Conservation (phyloP, 352 stramenopile species). For the Thalassiosira delicatula region DNA sequence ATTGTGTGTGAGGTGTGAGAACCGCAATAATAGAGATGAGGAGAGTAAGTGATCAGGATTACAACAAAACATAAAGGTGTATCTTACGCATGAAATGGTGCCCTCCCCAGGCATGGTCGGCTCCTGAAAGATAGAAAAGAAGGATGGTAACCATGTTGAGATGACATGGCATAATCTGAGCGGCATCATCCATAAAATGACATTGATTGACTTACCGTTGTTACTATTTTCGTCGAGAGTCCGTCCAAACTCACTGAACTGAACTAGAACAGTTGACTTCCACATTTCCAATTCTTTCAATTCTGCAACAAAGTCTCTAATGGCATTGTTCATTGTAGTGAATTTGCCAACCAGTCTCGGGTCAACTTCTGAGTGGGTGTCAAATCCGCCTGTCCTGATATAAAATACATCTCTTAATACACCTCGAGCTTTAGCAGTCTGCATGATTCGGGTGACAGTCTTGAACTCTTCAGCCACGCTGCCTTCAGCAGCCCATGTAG, state of each 20-base stretch:
- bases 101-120: no score
- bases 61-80: no score
- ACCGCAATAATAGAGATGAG: no score
- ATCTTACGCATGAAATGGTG: no score
- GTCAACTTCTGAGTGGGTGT: slow-evolving; percentile 46
- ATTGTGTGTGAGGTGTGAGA: no score
- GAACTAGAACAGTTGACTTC: slow-evolving; percentile 65
- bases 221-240: slow-evolving; percentile 74
- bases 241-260: slow-evolving; percentile 79
- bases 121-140: no score
- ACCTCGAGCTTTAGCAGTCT: background rate
- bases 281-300: slow-evolving; percentile 69
- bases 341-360: slow-evolving; percentile 50
- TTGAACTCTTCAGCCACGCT: background rate
- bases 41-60: no score
- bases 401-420: slow-evolving; percentile 65
- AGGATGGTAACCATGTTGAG: no score
- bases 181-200: no score
- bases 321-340: slow-evolving; percentile 57
- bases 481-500: no score
- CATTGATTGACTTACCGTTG: no score
- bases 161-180: no score
- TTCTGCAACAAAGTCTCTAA: slow-evolving; percentile 73
- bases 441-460: background rate
- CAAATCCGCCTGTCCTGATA: slow-evolving; percentile 65